Evolutionary conservation across 1,284 basidiomycete species (phyloP).

Genomic region (Gymnopus androsaceus): DNA sequence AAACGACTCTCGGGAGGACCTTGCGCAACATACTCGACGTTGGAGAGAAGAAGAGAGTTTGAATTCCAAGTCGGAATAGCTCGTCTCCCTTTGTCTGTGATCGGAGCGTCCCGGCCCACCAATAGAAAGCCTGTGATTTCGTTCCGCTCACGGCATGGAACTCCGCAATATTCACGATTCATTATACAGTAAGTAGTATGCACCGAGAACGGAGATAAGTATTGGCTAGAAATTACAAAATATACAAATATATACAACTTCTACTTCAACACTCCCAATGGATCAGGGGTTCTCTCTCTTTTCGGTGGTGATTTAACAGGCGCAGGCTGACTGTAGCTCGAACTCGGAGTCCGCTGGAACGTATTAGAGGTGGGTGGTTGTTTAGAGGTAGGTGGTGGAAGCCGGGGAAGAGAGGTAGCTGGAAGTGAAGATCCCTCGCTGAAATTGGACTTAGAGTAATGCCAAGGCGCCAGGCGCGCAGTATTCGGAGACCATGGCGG

Average conservation of each 20-base stretch:
- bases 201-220: too few relatives aligned
- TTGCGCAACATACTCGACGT: conserved; percentile 43
- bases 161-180: too few relatives aligned
- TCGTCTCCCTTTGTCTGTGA: too few relatives aligned
- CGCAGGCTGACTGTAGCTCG: conserved; percentile 18
- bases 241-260: background rate
- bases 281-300: conserved; percentile 43
- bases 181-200: too few relatives aligned
- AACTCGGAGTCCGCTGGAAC: conserved; percentile 22
- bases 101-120: background rate
- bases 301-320: conserved; percentile 29
- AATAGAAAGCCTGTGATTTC: background rate
- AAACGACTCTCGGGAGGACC: conserved; percentile 45
- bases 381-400: conserved; percentile 50
- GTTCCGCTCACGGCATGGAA: too few relatives aligned
- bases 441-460: conserved; percentile 55
- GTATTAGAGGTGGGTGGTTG: conserved; percentile 48
- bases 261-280: conserved; percentile 57
- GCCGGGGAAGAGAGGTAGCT: conserved; percentile 39
- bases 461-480: conserved; percentile 46
- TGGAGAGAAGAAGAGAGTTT: conserved; percentile 17
- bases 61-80: background rate
- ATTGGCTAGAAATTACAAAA: conserved; percentile 5
- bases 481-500: conserved; percentile 14
- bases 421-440: conserved; percentile 34